Base-by-base conservation (phyloP, 176 grass and related monocot species). In the Otatea glauca region DNA sequence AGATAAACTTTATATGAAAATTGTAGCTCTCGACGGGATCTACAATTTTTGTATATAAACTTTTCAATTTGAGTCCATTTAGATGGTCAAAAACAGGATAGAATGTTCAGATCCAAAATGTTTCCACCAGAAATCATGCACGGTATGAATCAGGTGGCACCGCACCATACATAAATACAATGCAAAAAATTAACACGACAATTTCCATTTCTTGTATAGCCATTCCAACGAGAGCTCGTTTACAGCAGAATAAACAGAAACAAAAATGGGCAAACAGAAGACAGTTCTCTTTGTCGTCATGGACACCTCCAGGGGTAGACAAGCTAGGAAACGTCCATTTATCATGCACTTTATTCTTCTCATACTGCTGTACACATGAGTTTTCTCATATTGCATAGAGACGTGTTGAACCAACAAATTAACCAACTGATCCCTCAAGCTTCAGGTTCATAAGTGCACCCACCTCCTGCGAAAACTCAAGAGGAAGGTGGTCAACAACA, bases 381-480 rank as follows among this genome's bases (percentile, higher is more conserved):
- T 17, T 75, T 81, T 83, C 74, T 84, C 11, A 45, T 82, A 18
- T 39, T 25, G 5, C 17, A 66, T 8, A 43, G 1, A 67, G 21
- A 56, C 20, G 34, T 38, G 74, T 68, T 59, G 62, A 29, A 9
- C 32, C 35, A 10, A 48, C 7, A 88, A 74, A 49, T 99, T 94
- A 96, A 38, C 96, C 96, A 83, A 99, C 93, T 55, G 96, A 99
- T 20, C 93, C 96, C 81, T 99, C 96, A 3, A 99, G 90, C 88
- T 95, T 96, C 76, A 99, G 59, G 80, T 99, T 99, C 96, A 99
- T 96, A 5, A 99, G 86, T 35, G 96, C 96, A 45, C 93, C 83
- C 38, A 99, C 93, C 81, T 99, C 96, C 29, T 91, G 91, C 16
- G 96, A 93, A 15, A 99, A 99, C 78, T 99, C 96, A 0, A 92